Evolutionary conservation across 192 early-diverging fungal species (phyloP).

Genomic region (Jimgerdemannia flammicorona): DNA sequence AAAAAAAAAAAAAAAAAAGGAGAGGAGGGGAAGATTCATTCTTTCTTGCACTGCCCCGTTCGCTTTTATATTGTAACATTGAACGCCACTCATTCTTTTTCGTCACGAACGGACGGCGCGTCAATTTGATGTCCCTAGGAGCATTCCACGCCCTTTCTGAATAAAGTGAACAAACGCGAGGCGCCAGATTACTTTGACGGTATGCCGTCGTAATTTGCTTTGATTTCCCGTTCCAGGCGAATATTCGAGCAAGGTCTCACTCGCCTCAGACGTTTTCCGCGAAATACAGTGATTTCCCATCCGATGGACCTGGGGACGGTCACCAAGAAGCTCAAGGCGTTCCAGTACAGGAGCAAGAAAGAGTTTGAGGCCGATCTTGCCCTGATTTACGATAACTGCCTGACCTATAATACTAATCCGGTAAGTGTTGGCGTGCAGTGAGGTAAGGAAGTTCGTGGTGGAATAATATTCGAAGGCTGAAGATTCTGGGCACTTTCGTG

Average conservation of each 20-base stretch:
- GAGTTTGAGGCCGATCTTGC: constrained; percentile 87
- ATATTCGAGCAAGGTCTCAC: no score
- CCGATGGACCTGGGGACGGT: constrained; percentile 97
- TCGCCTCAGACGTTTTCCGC: background rate
- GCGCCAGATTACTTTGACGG: constrained; percentile 90
- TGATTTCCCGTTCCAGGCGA: no score
- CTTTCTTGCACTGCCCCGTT: no score
- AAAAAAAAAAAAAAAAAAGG: no score
- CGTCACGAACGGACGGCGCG: no score
- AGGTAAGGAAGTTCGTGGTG: background rate
- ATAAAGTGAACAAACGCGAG: constrained; percentile 83
- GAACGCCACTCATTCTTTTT: no score
- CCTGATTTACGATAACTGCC: constrained; percentile 92
- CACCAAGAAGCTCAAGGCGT: constrained; percentile 77
- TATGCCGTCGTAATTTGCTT: constrained; percentile 18
- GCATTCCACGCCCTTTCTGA: constrained; percentile 81
- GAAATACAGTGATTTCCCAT: constrained; percentile 70
- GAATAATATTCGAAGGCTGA: no score
- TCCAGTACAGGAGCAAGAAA: constrained; percentile 81
- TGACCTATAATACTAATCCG: constrained; percentile 86
- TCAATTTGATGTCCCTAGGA: constrained; percentile 36
- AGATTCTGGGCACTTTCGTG: constrained; percentile 3
- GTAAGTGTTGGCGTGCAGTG: constrained; percentile 11
- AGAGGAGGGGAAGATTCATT: no score
- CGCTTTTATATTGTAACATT: no score